These are phyloP conservation scores for Paralagenidium karlingii DNA, from an alignment of 352 stramenopile species.

Conservation along the genomic window DNA sequence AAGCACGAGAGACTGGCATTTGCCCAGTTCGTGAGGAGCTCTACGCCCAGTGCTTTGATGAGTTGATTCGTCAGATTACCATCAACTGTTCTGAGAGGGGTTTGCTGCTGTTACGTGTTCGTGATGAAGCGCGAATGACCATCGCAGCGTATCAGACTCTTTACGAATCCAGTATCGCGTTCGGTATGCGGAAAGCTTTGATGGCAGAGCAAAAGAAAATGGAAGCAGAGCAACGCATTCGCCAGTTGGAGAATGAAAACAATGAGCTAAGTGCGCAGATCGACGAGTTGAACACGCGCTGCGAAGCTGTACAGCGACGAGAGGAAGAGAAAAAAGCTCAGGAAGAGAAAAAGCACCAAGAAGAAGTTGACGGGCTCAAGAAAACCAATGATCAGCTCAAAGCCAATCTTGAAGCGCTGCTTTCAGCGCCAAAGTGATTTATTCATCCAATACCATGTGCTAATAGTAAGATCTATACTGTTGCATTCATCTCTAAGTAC, in stretches of 20 bases:
- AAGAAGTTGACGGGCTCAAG: conserved; percentile 77
- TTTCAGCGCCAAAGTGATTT: conserved; percentile 36
- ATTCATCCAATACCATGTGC: too few species aligned
- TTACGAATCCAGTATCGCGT: conserved; percentile 88
- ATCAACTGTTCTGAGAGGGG: conserved; percentile 89
- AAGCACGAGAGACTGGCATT: conserved; percentile 88
- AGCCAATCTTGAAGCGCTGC: conserved; percentile 78
- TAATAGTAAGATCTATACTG: too few species aligned
- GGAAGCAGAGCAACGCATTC: conserved; percentile 75
- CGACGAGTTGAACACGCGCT: conserved; percentile 49
- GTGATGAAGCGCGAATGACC: conserved; percentile 87
- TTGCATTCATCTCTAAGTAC: too few species aligned
- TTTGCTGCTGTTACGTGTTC: conserved; percentile 78
- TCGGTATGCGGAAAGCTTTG: conserved; percentile 89
- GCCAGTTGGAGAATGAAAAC: conserved; percentile 59
- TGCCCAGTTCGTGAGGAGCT: conserved; percentile 88
- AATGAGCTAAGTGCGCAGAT: conserved; percentile 72
- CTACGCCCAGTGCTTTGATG: conserved; percentile 89
- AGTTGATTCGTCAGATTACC: conserved; percentile 88
- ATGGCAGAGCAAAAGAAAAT: conserved; percentile 88
- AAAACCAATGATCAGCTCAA: conserved; percentile 87
- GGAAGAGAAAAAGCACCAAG: conserved; percentile 79
- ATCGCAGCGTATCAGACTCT: conserved; percentile 88
- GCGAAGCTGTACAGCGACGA: conserved; percentile 36
- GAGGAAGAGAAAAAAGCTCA: conserved; percentile 48